Evolutionary conservation across 306 rosid species (phyloP).

Genomic region (Begonia fuchsioides): DNA sequence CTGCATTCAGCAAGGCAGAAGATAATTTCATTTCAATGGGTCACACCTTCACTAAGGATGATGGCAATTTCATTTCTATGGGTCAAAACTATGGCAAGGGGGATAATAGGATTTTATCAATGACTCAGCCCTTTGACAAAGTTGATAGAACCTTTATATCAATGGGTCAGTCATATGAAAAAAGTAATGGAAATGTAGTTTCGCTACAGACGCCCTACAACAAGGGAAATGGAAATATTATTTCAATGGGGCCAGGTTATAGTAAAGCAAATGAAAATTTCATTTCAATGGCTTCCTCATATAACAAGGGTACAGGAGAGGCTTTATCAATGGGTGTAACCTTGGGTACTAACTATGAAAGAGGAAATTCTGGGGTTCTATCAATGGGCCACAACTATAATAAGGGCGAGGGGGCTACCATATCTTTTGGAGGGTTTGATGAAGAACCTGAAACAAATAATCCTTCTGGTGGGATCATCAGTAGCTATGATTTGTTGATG

Average conservation of each 20-base stretch:
- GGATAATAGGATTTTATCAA: conserved; percentile 34
- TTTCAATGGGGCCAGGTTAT: conserved; percentile 42
- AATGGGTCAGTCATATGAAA: conserved; percentile 63
- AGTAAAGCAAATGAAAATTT: conserved; percentile 48
- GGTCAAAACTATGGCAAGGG: conserved; percentile 65
- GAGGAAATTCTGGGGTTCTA: conserved; percentile 37
- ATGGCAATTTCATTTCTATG: conserved; percentile 45
- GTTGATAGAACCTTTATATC: conserved; percentile 61
- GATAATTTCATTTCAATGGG: conserved; percentile 48
- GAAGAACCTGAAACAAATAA: conserved; percentile 34
- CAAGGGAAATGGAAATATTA: conserved; percentile 49
- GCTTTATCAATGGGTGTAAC: conserved; percentile 30
- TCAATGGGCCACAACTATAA: conserved; percentile 32
- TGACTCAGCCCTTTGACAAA: conserved; percentile 54
- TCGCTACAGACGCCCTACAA: conserved; percentile 50
- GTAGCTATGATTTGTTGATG: conserved; percentile 44
- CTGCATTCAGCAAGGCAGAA: conserved; percentile 34
- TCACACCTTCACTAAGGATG: conserved; percentile 49
- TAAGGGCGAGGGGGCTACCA: conserved; percentile 43
- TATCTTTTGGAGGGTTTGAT: conserved; percentile 61
- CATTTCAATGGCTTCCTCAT: conserved; percentile 41
- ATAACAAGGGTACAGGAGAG: conserved; percentile 34
- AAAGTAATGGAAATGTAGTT: conserved; percentile 37
- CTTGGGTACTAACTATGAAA: conserved; percentile 34
- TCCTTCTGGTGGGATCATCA: conserved; percentile 51